phyloP scores from a whole-genome alignment of 805 yeast genomes.

The Candida michaelii region DNA sequence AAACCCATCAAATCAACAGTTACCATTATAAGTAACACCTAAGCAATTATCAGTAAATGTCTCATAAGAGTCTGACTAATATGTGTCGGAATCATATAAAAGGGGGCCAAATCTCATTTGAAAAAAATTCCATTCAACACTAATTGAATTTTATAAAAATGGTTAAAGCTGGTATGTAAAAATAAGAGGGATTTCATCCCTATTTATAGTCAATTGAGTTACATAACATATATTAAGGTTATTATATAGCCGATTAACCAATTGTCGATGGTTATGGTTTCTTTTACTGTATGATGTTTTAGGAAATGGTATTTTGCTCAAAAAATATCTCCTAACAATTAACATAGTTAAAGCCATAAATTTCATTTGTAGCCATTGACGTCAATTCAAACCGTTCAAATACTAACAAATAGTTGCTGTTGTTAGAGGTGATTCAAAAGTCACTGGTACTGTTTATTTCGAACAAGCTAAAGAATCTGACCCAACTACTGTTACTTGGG shows the following conservation, averaged over 20 bases:
- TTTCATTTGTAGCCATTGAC: background rate
- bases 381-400: background rate
- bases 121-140: conserved; percentile 7
- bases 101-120: conserved; percentile 8
- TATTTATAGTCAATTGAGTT: conserved; percentile 2
- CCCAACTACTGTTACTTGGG: conserved; percentile 86
- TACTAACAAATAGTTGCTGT: conserved; percentile 68
- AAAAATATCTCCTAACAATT: background rate
- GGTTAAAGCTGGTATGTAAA: conserved; percentile 65
- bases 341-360: too few species aligned
- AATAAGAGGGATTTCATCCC: background rate
- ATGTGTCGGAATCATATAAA: conserved; percentile 7
- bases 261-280: background rate
- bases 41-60: conserved; percentile 1
- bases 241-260: conserved; percentile 1
- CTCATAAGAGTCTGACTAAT: conserved; percentile 3
- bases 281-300: conserved; percentile 1
- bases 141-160: conserved; percentile 28
- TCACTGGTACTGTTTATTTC: conserved; percentile 82
- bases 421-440: conserved; percentile 90
- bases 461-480: conserved; percentile 78
- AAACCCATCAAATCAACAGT: too few species aligned
- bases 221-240: too few species aligned
- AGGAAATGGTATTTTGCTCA: conserved; percentile 6
- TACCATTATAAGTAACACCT: too few species aligned